Evolutionary conservation across 2,329 filamentous ascomycete species (phyloP).

Genomic region (Aspergillus neoniger): DNA sequence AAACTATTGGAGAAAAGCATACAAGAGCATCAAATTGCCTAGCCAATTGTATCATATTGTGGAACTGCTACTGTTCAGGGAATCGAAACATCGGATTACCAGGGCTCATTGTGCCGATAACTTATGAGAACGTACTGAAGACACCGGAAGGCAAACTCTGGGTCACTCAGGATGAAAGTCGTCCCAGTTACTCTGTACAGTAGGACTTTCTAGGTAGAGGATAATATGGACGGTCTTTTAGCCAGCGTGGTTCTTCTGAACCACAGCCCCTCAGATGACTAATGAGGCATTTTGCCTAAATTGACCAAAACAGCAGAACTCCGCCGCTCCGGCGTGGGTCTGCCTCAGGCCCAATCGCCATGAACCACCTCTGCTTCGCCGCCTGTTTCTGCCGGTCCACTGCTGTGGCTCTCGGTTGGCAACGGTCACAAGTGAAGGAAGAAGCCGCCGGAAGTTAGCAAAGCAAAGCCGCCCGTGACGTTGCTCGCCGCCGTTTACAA

Average conservation of each 20-base stretch:
- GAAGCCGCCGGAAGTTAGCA: not conserved
- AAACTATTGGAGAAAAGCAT: not conserved
- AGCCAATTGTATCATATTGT: not conserved
- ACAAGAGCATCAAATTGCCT: not conserved
- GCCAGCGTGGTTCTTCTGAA: not conserved
- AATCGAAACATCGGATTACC: not conserved
- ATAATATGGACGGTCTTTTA: not conserved
- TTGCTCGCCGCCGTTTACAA: not conserved
- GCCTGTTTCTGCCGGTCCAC: conserved; percentile 16
- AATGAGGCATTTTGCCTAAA: conserved; percentile 14
- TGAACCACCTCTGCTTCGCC: not conserved
- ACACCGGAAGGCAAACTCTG: not conserved
- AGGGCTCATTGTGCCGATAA: not conserved
- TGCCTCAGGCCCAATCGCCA: not conserved
- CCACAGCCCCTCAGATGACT: not conserved
- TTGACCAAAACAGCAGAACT: not conserved
- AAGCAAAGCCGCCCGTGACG: not conserved
- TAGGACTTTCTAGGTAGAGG: too few relatives aligned
- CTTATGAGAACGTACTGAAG: not conserved
- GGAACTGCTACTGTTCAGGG: not conserved
- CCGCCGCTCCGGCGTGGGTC: not conserved
- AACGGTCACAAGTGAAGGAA: not conserved
- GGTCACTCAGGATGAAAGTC: not conserved
- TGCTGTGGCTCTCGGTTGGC: conserved; percentile 9
- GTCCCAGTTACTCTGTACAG: not conserved